phyloP scores from a whole-genome alignment of 2,329 filamentous ascomycete species.

The Simplicillium sp. region DNA sequence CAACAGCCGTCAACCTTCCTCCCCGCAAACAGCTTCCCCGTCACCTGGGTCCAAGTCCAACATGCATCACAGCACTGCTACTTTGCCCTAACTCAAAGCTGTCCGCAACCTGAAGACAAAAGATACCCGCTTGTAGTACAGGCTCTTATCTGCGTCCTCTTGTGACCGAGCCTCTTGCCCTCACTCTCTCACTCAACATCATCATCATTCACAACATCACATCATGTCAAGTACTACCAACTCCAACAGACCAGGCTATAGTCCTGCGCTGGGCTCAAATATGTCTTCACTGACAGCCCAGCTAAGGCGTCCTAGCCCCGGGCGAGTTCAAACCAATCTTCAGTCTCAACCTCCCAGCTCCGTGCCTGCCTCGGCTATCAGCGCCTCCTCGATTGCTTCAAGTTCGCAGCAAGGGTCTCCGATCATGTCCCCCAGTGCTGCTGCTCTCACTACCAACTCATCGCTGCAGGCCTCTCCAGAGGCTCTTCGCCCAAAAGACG shows the following conservation, averaged over 20 bases:
- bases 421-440: slow-evolving; percentile 43
- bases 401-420: slow-evolving; percentile 47
- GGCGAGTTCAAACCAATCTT: slow-evolving; percentile 37
- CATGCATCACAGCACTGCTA: too few relatives aligned
- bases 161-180: too few relatives aligned
- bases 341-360: slow-evolving; percentile 26
- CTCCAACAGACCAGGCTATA: slow-evolving; percentile 6
- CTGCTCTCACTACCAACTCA: slow-evolving; percentile 46
- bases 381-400: slow-evolving; percentile 45
- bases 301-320: slow-evolving; percentile 32
- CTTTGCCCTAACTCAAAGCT: too few relatives aligned
- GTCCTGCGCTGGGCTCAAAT: slow-evolving; percentile 17
- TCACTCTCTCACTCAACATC: slow-evolving; percentile 1
- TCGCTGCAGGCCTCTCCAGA: slow-evolving; percentile 62
- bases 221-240: slow-evolving; percentile 6
- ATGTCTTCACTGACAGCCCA: slow-evolving; percentile 32
- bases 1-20: too few relatives aligned
- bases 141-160: too few relatives aligned
- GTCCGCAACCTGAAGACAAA: too few relatives aligned
- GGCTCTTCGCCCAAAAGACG: slow-evolving; percentile 42
- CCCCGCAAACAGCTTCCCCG: too few relatives aligned
- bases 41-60: too few relatives aligned
- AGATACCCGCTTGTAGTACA: too few relatives aligned
- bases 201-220: slow-evolving; percentile 5
- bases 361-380: slow-evolving; percentile 43